A percentile compares a stretch with the other conserved stretches of the same genome.
phyloP scores from a whole-genome alignment of 352 stramenopile genomes.

The Pythium apleroticum region DNA sequence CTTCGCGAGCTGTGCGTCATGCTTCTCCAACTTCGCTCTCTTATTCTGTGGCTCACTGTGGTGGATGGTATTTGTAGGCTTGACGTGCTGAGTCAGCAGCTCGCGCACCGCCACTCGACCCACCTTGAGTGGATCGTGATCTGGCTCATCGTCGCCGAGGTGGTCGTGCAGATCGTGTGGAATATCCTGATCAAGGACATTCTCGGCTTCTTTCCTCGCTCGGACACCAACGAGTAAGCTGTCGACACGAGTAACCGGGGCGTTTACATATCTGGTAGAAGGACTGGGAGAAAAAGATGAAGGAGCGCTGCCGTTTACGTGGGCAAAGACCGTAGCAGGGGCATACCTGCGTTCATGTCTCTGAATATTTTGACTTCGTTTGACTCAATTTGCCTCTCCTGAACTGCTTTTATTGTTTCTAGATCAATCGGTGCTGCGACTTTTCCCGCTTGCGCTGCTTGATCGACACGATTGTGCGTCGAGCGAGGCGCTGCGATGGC shows the following conservation, averaged over 20 bases:
- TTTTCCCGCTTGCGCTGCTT: constrained; percentile 44
- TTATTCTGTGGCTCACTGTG: constrained; percentile 5
- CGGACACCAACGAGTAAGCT: constrained; percentile 31
- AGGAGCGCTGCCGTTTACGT: no score
- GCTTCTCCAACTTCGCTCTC: neutral
- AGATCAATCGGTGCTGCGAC: constrained; percentile 32
- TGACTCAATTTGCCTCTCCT: constrained; percentile 7
- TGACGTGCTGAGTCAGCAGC: constrained; percentile 90
- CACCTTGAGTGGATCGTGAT: constrained; percentile 95
- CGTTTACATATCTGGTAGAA: neutral
- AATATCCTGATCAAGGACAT: constrained; percentile 91
- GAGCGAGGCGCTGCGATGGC: constrained; percentile 35
- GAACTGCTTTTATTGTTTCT: constrained; percentile 4
- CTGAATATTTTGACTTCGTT: neutral
- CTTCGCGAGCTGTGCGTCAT: constrained; percentile 86
- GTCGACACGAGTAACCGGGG: neutral
- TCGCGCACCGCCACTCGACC: constrained; percentile 87
- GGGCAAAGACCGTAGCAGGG: neutral
- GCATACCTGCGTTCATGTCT: neutral
- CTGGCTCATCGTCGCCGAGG: constrained; percentile 91
- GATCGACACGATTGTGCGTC: constrained; percentile 20
- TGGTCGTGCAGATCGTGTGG: constrained; percentile 87
- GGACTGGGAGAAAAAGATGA: neutral
- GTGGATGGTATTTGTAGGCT: constrained; percentile 47
- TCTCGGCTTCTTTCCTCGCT: constrained; percentile 80